These are phyloP conservation scores for Clavariopsis aquatica DNA, from an alignment of 495 filamentous ascomycete species.

Conservation along the genomic window DNA sequence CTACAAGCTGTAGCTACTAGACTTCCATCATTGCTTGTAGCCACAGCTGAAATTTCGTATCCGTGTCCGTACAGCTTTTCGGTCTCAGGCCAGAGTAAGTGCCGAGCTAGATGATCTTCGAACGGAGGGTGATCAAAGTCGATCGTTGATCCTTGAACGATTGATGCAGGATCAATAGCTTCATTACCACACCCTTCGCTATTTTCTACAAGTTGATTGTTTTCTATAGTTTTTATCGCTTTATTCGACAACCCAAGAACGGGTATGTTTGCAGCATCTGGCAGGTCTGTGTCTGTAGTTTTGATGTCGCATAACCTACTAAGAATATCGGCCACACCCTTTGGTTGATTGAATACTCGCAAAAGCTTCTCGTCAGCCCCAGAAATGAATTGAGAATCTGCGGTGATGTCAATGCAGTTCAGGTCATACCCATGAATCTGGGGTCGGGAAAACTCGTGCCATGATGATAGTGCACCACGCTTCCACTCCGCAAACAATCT, in stretches of 20 bases:
- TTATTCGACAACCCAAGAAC: slow-evolving; percentile 97
- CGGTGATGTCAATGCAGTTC: slow-evolving; percentile 83
- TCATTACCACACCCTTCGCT: slow-evolving; percentile 35
- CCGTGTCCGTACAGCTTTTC: slow-evolving; percentile 99
- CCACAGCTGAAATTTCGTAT: slow-evolving; percentile 93
- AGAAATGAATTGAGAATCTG: slow-evolving; percentile 74
- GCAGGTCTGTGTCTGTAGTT: slow-evolving; percentile 53
- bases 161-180: slow-evolving; percentile 36
- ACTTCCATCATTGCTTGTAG: slow-evolving; percentile 70
- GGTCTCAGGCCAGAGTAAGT: slow-evolving; percentile 92
- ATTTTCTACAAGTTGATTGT: slow-evolving; percentile 47
- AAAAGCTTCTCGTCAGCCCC: slow-evolving; percentile 98
- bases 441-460: slow-evolving; percentile 94
- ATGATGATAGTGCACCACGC: slow-evolving; percentile 56
- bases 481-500: slow-evolving; percentile 86
- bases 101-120: slow-evolving; percentile 84
- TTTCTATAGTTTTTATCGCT: slow-evolving; percentile 65
- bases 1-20: slow-evolving; percentile 91
- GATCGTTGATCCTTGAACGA: slow-evolving; percentile 48
- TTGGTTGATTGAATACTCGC: slow-evolving; percentile 90
- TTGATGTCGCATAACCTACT: slow-evolving; percentile 64
- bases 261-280: slow-evolving; percentile 89
- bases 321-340: slow-evolving; percentile 74
- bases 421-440: slow-evolving; percentile 99
- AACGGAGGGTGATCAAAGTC: slow-evolving; percentile 70